Conservation (phyloP, 441 rosid genomes). For the Mallotus repandus region DNA sequence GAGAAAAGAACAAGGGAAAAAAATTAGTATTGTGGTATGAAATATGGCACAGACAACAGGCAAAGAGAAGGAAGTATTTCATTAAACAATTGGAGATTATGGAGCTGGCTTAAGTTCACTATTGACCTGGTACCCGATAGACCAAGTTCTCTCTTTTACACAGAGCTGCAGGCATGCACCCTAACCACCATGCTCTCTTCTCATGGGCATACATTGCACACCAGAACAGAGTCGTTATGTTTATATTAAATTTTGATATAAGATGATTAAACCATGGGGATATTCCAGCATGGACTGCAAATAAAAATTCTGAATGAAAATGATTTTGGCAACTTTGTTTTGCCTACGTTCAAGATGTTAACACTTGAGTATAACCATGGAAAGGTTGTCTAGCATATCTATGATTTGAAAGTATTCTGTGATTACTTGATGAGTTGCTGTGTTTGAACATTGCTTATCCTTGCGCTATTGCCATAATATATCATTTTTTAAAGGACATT, state of each 20-base stretch:
- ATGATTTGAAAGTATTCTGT: neutral
- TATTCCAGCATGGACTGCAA: too few relatives aligned
- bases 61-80: neutral
- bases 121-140: neutral
- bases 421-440: neutral
- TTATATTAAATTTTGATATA: neutral
- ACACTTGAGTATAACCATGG: too few relatives aligned
- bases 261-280: neutral
- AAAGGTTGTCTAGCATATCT: neutral
- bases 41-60: neutral
- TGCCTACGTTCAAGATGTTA: too few relatives aligned
- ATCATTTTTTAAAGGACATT: neutral
- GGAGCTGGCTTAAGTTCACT: neutral
- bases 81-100: neutral
- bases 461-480: neutral
- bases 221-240: neutral
- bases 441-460: neutral
- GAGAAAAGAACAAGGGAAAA: neutral
- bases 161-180: neutral
- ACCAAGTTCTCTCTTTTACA: neutral
- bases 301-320: too few relatives aligned
- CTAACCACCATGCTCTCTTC: neutral
- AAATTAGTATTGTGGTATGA: neutral
- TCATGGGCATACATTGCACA: neutral
- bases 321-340: too few relatives aligned